Base-by-base conservation (phyloP, 331 rosid genomes). In the Quercus lobata region DNA sequence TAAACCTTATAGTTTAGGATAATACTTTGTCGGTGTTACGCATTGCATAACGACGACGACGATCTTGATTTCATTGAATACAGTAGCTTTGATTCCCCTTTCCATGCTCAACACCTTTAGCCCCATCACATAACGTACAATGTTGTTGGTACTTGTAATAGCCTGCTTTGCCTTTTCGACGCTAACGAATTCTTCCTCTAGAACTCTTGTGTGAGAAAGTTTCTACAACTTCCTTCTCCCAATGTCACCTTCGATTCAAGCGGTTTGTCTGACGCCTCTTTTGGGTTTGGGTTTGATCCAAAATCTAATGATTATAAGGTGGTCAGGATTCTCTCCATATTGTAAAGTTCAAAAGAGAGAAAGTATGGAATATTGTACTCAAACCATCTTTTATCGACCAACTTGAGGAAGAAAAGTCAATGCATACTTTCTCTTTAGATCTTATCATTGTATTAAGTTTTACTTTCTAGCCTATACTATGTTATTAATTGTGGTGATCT, bases 131-230 rank as follows among this genome's bases (percentile, higher is more conserved):
- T 37, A 37, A 37, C 44, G 2, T 9, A 11, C 53, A 10, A 11
- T 2, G 53, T 11, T 46, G 79, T 76, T 3, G 75, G 82, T 4
- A 60, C 52, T 76, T 75, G 75, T 41, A 56, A 81, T 4, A 80
- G 73, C 18, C 22, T 81, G 24, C 49, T 86, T 0, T 86, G 80
- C 78, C 7, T 83, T 49, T 41, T 24, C 1, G 29, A n/a, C 18
- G 0, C 2, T 29, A 3, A 19, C 6, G 2, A 19, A 3, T 72
- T 81, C 27, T 6, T 75, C 10, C 10, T 86, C 0, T 81, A 82
- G 77, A 86, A 83, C 78, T 87, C 84, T 3, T 25, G 15, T 29
- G 24, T 83, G 11, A 72, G 85, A n/a, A 75, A 79, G 57, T 75
- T 11, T 32, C 46, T 83, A 49, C 44, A 16, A 1, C 85, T 83